Evolutionary conservation across 768 basidiomycete genomes (phyloP).

Genomic region (Xerocomellus amylosporus): DNA sequence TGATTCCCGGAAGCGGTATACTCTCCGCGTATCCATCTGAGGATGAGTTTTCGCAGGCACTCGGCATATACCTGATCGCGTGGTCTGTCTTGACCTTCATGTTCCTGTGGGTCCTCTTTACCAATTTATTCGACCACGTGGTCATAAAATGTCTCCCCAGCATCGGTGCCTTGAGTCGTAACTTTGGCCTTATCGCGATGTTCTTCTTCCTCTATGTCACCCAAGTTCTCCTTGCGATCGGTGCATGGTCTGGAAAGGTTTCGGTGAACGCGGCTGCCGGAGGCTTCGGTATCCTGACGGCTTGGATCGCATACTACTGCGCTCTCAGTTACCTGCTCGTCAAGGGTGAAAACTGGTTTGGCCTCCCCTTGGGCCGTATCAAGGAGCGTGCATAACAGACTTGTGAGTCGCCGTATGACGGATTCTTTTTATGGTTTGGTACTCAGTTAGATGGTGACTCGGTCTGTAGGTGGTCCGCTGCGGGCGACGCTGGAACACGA

Average conservation of each 20-base stretch:
- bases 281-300: slow-evolving; percentile 44
- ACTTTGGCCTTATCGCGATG: slow-evolving; percentile 47
- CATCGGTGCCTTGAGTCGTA: slow-evolving; percentile 50
- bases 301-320: slow-evolving; percentile 45
- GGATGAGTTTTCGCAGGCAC: slow-evolving; percentile 48
- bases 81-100: slow-evolving; percentile 76
- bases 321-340: slow-evolving; percentile 43
- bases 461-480: too few species aligned
- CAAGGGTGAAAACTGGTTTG: slow-evolving; percentile 38
- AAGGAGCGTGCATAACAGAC: neutral
- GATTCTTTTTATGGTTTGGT: slow-evolving; percentile 4
- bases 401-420: neutral
- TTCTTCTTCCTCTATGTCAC: slow-evolving; percentile 55
- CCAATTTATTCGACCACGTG: neutral
- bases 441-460: neutral
- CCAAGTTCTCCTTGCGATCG: slow-evolving; percentile 45
- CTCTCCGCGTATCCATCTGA: slow-evolving; percentile 43
- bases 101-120: slow-evolving; percentile 48
- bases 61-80: slow-evolving; percentile 71
- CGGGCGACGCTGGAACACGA: too few species aligned
- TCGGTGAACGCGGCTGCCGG: slow-evolving; percentile 40
- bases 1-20: slow-evolving; percentile 70
- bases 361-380: slow-evolving; percentile 38
- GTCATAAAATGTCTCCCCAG: slow-evolving; percentile 24
- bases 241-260: slow-evolving; percentile 33